Conservation (phyloP, 345 rosid species). For the Atalantia buxifolia region DNA sequence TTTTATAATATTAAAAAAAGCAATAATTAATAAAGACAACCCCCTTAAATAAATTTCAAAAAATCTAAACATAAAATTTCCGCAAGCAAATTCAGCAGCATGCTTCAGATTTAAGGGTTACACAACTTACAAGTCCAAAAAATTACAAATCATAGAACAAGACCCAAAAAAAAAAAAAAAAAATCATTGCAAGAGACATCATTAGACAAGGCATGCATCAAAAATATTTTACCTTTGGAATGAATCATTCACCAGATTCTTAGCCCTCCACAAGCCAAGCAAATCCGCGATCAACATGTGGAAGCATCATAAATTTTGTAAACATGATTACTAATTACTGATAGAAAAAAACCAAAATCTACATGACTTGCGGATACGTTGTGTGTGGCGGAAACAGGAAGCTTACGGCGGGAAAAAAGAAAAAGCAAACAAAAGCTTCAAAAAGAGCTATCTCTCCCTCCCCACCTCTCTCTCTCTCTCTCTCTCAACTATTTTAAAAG, state of each 20-base stretch:
- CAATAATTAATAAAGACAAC: no score
- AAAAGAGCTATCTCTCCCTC: conserved; percentile 4
- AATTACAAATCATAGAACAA: not conserved
- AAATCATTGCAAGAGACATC: not conserved
- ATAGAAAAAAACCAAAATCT: no score
- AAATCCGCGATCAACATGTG: not conserved
- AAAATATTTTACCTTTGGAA: not conserved
- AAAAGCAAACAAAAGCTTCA: conserved; percentile 18
- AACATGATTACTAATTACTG: not conserved
- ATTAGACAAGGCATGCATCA: not conserved
- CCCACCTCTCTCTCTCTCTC: conserved; percentile 2
- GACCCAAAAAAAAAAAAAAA: not conserved
- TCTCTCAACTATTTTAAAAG: conserved; percentile 17
- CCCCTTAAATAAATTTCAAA: no score
- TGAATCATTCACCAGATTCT: not conserved
- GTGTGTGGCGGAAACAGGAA: conserved; percentile 34
- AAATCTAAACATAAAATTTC: no score
- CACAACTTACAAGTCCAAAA: not conserved
- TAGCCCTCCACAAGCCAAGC: not conserved
- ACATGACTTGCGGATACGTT: conserved; percentile 5
- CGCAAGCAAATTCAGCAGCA: not conserved
- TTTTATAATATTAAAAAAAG: no score
- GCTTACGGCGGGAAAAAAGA: conserved; percentile 53
- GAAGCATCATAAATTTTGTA: not conserved
- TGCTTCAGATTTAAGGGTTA: not conserved